Percentiles rank a stretch among this genome's conserved stretches.
These are phyloP conservation scores for Silybum marianum DNA, from an alignment of 129 eudicot species.

Conservation along the genomic window DNA sequence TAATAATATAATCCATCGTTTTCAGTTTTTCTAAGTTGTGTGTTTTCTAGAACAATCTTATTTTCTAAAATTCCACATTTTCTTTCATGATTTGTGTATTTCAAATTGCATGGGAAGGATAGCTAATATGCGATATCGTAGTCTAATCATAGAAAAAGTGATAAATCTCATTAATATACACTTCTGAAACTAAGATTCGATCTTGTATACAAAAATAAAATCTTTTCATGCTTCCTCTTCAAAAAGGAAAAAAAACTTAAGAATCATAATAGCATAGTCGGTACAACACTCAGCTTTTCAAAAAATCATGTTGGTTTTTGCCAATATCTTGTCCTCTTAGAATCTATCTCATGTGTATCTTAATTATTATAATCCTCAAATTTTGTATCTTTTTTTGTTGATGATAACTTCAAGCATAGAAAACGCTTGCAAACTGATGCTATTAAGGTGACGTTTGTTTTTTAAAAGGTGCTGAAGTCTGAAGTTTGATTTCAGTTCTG, in stretches of 20 bases:
- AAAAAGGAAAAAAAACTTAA: slow-evolving; percentile 17
- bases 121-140: background rate
- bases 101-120: slow-evolving; percentile 19
- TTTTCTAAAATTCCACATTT: slow-evolving; percentile 11
- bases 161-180: background rate
- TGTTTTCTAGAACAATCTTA: background rate
- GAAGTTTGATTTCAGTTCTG: no score
- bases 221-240: slow-evolving; percentile 20
- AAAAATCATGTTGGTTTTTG: slow-evolving; percentile 31
- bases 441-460: no score
- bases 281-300: slow-evolving; percentile 29
- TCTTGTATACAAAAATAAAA: slow-evolving; percentile 15
- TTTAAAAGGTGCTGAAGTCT: no score
- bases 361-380: background rate
- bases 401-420: background rate
- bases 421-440: background rate
- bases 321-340: slow-evolving; percentile 15
- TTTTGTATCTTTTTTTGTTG: background rate
- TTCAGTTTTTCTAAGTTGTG: no score
- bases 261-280: slow-evolving; percentile 15
- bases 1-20: no score
- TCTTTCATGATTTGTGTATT: slow-evolving; percentile 24
- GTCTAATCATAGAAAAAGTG: slow-evolving; percentile 3
- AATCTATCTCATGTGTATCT: background rate
- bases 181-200: background rate